Percentiles rank a stretch among this genome's conserved stretches.
phyloP scores from a whole-genome alignment of 441 rosid genomes.

The Populus tomentosa region DNA sequence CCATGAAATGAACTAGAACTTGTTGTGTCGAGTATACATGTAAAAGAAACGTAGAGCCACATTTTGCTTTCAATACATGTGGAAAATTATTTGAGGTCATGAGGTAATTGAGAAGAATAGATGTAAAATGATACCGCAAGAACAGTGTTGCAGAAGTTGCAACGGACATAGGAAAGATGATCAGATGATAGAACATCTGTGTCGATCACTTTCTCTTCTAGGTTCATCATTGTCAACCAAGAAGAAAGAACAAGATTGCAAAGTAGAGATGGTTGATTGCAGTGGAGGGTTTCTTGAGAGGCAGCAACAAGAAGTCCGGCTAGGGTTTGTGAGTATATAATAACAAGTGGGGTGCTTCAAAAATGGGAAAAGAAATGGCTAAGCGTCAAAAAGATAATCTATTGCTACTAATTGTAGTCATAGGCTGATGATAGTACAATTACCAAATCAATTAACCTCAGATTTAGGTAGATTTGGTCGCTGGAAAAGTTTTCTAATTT shows the following conservation, averaged over 20 bases:
- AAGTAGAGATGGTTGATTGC: not conserved
- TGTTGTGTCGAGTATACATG: not conserved
- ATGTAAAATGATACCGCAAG: constrained; percentile 61
- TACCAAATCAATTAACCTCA: not conserved
- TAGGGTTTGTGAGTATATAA: constrained; percentile 23
- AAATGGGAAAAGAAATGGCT: not conserved
- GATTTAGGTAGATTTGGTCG: not conserved
- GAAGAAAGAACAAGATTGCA: constrained; percentile 13
- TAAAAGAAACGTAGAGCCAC: not conserved
- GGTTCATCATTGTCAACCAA: constrained; percentile 44
- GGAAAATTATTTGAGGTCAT: not conserved
- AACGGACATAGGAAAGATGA: constrained; percentile 93
- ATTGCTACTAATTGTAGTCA: not conserved
- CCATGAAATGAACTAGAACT: not conserved
- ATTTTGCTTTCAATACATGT: not conserved
- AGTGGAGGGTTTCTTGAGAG: not conserved
- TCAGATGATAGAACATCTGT: constrained; percentile 54
- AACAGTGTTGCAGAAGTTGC: constrained; percentile 98
- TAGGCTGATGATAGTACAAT: not conserved
- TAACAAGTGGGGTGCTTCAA: not conserved
- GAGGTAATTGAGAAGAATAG: not conserved
- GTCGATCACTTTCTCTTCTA: constrained; percentile 64
- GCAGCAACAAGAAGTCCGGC: not conserved
- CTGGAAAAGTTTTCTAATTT: too few species aligned
- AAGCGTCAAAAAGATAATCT: constrained; percentile 12